Percentiles rank a stretch among this genome's conserved stretches.
Evolutionary conservation across 345 rosid genomes (phyloP).

Genomic region (Arabidopsis arenosa): DNA sequence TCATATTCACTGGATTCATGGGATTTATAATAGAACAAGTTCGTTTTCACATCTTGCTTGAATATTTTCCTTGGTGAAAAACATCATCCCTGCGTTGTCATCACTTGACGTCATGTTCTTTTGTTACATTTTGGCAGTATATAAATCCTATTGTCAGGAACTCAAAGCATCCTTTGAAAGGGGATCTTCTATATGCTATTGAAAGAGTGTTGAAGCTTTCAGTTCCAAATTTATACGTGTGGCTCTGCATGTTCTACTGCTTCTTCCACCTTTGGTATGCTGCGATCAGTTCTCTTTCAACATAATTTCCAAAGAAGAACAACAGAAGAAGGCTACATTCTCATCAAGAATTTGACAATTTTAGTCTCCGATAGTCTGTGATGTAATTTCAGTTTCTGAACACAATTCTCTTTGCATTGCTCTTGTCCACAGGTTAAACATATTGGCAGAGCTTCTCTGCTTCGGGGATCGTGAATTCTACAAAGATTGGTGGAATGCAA

Average conservation of each 20-base stretch:
- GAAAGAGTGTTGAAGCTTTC: conserved; percentile 99
- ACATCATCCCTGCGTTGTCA: background rate
- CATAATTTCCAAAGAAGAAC: background rate
- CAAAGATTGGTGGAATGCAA: conserved; percentile 99
- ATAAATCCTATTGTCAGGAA: conserved; percentile 96
- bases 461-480: conserved; percentile 99
- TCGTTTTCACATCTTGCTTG: conserved; percentile 37
- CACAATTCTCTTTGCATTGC: background rate
- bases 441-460: conserved; percentile 91
- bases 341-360: conserved; percentile 1
- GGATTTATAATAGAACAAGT: conserved; percentile 98
- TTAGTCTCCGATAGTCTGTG: conserved; percentile 12
- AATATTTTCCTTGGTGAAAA: background rate
- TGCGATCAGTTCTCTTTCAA: conserved; percentile 13
- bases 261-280: conserved; percentile 93
- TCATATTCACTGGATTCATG: conserved; percentile 93
- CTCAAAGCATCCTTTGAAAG: conserved; percentile 95
- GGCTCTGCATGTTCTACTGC: conserved; percentile 99
- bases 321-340: background rate
- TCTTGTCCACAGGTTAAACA: conserved; percentile 75
- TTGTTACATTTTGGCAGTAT: conserved; percentile 67
- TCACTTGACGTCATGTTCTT: conserved; percentile 38
- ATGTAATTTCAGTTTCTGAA: conserved; percentile 22
- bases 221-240: conserved; percentile 89
- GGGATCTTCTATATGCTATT: conserved; percentile 75